phyloP scores from a whole-genome alignment of 2,329 filamentous ascomycete genomes.

The Kalaharituber pfeilii region DNA sequence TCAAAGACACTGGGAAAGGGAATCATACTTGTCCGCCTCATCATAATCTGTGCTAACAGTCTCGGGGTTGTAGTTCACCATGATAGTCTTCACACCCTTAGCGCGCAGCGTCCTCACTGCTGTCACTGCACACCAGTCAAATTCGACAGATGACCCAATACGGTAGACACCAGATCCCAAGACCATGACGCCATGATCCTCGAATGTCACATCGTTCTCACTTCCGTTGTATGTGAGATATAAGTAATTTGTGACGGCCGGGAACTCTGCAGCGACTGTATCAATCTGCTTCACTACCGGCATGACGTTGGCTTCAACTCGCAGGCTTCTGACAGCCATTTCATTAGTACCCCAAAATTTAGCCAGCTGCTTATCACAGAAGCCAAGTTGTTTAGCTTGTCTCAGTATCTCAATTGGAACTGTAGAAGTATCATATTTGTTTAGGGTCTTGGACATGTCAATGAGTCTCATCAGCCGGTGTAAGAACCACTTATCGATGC shows the following conservation, averaged over 20 bases:
- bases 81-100: constrained; percentile 78
- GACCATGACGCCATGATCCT: constrained; percentile 90
- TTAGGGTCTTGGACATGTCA: constrained; percentile 71
- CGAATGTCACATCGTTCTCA: constrained; percentile 65
- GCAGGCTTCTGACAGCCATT: constrained; percentile 64
- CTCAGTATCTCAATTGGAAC: constrained; percentile 49
- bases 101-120: constrained; percentile 80
- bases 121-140: constrained; percentile 96
- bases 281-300: constrained; percentile 97
- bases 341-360: constrained; percentile 93
- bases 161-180: constrained; percentile 90
- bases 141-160: constrained; percentile 94
- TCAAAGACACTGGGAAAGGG: neutral
- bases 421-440: constrained; percentile 48
- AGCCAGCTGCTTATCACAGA: constrained; percentile 82
- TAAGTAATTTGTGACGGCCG: constrained; percentile 84
- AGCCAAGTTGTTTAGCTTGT: constrained; percentile 82
- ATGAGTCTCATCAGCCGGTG: constrained; percentile 78
- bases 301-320: constrained; percentile 61
- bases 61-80: constrained; percentile 89
- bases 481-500: constrained; percentile 98
- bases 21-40: constrained; percentile 54
- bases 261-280: constrained; percentile 93
- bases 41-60: constrained; percentile 85
- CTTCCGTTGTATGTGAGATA: constrained; percentile 91